Conservation (phyloP, 1,139 yeast species). For the Arxiozyma slooffiae region DNA sequence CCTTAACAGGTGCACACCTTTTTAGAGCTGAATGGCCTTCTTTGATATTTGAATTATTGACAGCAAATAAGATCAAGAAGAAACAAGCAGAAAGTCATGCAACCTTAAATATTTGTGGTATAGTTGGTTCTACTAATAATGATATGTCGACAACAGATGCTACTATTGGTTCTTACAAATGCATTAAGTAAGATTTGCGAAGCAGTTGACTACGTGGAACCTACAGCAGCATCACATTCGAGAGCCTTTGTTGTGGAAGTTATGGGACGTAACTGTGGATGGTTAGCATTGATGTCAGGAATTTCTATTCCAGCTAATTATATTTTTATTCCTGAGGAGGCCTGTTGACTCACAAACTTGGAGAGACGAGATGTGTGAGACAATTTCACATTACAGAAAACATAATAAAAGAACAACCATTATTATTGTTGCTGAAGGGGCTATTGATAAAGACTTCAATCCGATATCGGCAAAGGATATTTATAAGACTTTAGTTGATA, state of each 20-base stretch:
- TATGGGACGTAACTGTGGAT: constrained; percentile 98
- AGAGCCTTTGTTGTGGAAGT: constrained; percentile 97
- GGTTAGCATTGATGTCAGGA: constrained; percentile 96
- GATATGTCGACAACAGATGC: constrained; percentile 97
- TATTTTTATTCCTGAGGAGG: constrained; percentile 74
- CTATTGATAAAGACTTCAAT: constrained; percentile 69
- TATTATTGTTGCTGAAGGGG: constrained; percentile 96
- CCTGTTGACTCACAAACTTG: constrained; percentile 35
- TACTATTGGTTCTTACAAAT: constrained; percentile 91
- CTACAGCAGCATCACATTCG: constrained; percentile 93
- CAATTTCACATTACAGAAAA: constrained; percentile 63
- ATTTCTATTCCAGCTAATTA: constrained; percentile 92
- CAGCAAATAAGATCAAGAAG: constrained; percentile 42
- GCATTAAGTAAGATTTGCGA: constrained; percentile 87
- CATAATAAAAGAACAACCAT: constrained; percentile 90
- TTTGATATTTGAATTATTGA: constrained; percentile 57
- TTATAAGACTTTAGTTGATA: constrained; percentile 62
- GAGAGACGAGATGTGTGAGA: constrained; percentile 66
- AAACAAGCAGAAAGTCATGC: constrained; percentile 51
- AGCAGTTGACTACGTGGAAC: constrained; percentile 84
- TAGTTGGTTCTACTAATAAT: constrained; percentile 93
- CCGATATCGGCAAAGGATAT: constrained; percentile 77
- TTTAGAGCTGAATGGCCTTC: constrained; percentile 92
- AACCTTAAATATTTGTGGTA: constrained; percentile 80
- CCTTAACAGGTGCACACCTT: constrained; percentile 91